phyloP scores from a whole-genome alignment of 129 eudicot species.

The Chrysanthemum makinoi region DNA sequence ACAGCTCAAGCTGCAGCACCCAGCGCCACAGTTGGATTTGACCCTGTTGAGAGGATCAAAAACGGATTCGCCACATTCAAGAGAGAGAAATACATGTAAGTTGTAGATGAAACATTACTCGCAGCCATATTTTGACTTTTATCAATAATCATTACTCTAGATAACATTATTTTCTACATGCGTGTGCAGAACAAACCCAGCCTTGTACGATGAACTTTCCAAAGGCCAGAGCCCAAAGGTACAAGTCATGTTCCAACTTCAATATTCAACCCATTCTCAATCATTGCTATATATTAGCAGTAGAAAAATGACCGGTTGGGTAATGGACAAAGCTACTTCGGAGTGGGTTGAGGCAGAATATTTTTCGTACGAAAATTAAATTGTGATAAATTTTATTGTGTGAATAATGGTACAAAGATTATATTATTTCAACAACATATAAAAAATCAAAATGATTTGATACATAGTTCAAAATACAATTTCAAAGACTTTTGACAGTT shows the following conservation, averaged over 20 bases:
- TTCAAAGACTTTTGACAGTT: too few species aligned
- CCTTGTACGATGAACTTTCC: slow-evolving; percentile 71
- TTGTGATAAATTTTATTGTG: too few species aligned
- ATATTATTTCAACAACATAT: too few species aligned
- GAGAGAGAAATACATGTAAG: slow-evolving; percentile 79
- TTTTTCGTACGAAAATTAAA: too few species aligned
- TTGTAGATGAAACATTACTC: background rate
- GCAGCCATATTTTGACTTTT: background rate
- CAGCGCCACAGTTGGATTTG: slow-evolving; percentile 32
- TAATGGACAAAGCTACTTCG: background rate
- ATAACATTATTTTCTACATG: slow-evolving; percentile 15
- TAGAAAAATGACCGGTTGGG: background rate
- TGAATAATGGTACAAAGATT: too few species aligned
- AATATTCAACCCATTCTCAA: background rate
- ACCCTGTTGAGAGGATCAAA: slow-evolving; percentile 75
- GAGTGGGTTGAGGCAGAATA: too few species aligned
- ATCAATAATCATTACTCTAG: background rate
- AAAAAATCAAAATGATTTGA: too few species aligned
- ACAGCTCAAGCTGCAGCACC: slow-evolving; percentile 62
- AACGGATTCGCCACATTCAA: slow-evolving; percentile 75
- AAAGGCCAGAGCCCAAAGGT: slow-evolving; percentile 98
- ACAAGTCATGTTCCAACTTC: background rate
- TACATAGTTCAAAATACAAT: too few species aligned
- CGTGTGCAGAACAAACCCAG: slow-evolving; percentile 72
- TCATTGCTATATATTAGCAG: background rate